Evolutionary conservation across 2,329 filamentous ascomycete genomes (phyloP).

Genomic region (Stromatinia cepivora): DNA sequence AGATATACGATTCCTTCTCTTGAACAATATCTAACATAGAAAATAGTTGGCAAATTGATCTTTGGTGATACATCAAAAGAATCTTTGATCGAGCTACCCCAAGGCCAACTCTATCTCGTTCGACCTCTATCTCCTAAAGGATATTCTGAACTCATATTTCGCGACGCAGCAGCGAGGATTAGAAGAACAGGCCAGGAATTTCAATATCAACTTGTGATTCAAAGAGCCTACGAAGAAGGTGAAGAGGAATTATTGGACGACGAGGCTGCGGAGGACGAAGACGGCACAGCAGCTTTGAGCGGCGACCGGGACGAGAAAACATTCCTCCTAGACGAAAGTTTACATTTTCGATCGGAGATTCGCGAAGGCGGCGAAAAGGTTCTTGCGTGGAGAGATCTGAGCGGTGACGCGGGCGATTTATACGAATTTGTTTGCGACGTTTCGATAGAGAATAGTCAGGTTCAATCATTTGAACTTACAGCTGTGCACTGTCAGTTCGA

Average conservation of each 20-base stretch:
- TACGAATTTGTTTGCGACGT: slow-evolving; percentile 96
- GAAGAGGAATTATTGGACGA: slow-evolving; percentile 90
- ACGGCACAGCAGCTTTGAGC: slow-evolving; percentile 69
- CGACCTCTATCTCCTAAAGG: slow-evolving; percentile 93
- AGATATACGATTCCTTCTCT: background rate
- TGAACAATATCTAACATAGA: slow-evolving; percentile 8
- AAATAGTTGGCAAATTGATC: slow-evolving; percentile 82
- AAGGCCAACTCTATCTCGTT: slow-evolving; percentile 96
- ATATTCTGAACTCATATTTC: slow-evolving; percentile 98
- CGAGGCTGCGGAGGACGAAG: slow-evolving; percentile 77
- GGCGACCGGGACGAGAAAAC: slow-evolving; percentile 94
- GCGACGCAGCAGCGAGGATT: slow-evolving; percentile 90
- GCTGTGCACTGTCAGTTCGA: slow-evolving; percentile 97
- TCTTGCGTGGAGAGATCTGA: slow-evolving; percentile 91
- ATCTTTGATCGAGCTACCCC: slow-evolving; percentile 88
- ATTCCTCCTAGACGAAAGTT: slow-evolving; percentile 88
- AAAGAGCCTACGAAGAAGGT: slow-evolving; percentile 95
- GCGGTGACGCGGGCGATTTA: slow-evolving; percentile 90
- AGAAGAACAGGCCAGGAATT: slow-evolving; percentile 91
- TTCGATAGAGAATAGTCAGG: slow-evolving; percentile 66
- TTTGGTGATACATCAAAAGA: slow-evolving; percentile 82
- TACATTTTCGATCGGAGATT: slow-evolving; percentile 83
- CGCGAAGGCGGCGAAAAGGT: slow-evolving; percentile 80
- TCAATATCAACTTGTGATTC: slow-evolving; percentile 95
- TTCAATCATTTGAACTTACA: slow-evolving; percentile 77